These are phyloP conservation scores for Alternaria viburni DNA, from an alignment of 2,329 filamentous ascomycete genomes.

Conservation along the genomic window DNA sequence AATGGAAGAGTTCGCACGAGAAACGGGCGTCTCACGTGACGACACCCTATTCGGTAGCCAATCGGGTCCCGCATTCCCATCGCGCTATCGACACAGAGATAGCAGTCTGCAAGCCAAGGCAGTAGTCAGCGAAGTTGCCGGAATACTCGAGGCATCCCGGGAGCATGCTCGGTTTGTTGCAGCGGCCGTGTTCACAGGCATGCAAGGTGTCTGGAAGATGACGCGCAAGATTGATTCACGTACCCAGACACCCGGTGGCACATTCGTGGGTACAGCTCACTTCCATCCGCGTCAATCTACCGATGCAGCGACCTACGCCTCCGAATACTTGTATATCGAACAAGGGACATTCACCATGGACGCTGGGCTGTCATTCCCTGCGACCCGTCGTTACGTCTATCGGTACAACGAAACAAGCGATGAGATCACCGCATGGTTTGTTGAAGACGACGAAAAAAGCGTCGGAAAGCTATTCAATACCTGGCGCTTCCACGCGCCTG, in stretches of 20 bases:
- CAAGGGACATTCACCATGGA: slow-evolving; percentile 69
- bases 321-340: slow-evolving; percentile 71
- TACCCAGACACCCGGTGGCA: slow-evolving; percentile 67
- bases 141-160: slow-evolving; percentile 52
- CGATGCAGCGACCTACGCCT: slow-evolving; percentile 33
- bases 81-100: slow-evolving; percentile 37
- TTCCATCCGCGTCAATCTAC: slow-evolving; percentile 71
- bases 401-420: slow-evolving; percentile 69
- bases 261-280: slow-evolving; percentile 67
- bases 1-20: slow-evolving; percentile 71
- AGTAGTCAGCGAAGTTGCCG: slow-evolving; percentile 55
- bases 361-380: slow-evolving; percentile 63
- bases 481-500: slow-evolving; percentile 63
- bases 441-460: slow-evolving; percentile 70
- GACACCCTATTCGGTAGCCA: slow-evolving; percentile 50
- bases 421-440: slow-evolving; percentile 74
- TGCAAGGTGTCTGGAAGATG: slow-evolving; percentile 74
- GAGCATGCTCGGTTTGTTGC: slow-evolving; percentile 62
- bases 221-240: slow-evolving; percentile 63
- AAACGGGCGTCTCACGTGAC: slow-evolving; percentile 60
- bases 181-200: slow-evolving; percentile 70
- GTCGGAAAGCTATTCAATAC: slow-evolving; percentile 79
- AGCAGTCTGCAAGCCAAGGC: slow-evolving; percentile 51
- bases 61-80: slow-evolving; percentile 56
- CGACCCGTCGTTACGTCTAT: slow-evolving; percentile 73